Evolutionary conservation across 306 rosid genomes (phyloP), one percentile per base, ranked within the genome.

Genomic region (Datisca glomerata): DNA sequence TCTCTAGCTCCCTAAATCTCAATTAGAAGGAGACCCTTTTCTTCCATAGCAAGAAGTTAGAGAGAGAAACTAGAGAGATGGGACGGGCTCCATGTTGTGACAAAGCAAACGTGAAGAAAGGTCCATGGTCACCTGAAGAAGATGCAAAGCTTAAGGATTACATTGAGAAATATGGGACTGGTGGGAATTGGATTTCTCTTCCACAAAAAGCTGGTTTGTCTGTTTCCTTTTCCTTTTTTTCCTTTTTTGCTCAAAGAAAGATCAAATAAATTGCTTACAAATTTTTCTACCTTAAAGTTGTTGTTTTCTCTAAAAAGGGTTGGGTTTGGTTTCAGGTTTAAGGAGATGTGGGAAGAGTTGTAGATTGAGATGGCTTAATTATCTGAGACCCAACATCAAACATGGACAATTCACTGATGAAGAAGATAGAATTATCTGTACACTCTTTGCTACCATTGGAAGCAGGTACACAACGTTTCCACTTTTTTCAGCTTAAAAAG

Each of bases 41-140:
- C 4, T 12, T 3, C n/a, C 2, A 7, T 2, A 29, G 8, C 4
- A 7, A 4, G 4, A 29, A 29, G 36, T 8, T 12, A 21, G 34
- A 41, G 13, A 58, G 35, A 51, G 21, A 23, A 12, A 25, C n/a
- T 32, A 45, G 23, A 51, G 51, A 68, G 24, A 74, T 74, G 81
- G 77, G 81, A 43, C 69, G 77, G 59, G 81, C 77, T 41, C 81
- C 81, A 53, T 74, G 81, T 7, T 74, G 81, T 69, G 81, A 69
- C 57, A 74, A 69, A 55, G 76, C 81, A 15, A 74, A 54, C 44
- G 81, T 74, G 59, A 74, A 74, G 73, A 74, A 51, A 54, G 81
- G 81, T 31, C 77, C 81, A 42, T 74, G 81, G 81, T 74, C 81
- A 25, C 73, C 77, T 3, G 81, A 69, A 58, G 81, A 74, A 58